These are phyloP conservation scores for Fusarium metavorans DNA, from an alignment of 2,329 filamentous ascomycete genomes.

Conservation along the genomic window DNA sequence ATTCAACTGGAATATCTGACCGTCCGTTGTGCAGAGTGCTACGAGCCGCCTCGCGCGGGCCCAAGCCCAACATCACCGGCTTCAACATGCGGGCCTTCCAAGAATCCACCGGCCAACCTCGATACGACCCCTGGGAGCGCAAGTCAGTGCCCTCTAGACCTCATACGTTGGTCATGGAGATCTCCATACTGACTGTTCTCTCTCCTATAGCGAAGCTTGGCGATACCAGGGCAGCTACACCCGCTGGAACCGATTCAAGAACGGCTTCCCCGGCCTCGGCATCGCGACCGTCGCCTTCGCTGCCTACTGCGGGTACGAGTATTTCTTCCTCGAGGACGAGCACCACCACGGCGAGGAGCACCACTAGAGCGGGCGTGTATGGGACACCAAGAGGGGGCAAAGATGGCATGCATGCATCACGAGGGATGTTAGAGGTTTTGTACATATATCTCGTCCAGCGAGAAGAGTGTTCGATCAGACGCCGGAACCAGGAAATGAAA, in stretches of 20 bases:
- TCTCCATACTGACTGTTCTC: slow-evolving; percentile 15
- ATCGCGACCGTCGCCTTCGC: slow-evolving; percentile 93
- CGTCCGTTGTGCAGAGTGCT: slow-evolving; percentile 53
- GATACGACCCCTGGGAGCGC: slow-evolving; percentile 76
- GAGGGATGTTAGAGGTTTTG: slow-evolving; percentile 29
- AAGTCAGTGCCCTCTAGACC: slow-evolving; percentile 60
- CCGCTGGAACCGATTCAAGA: slow-evolving; percentile 89
- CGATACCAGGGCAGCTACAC: slow-evolving; percentile 91
- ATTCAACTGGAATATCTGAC: slow-evolving; percentile 30
- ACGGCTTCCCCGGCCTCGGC: slow-evolving; percentile 88
- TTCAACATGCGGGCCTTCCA: slow-evolving; percentile 89
- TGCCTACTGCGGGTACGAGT: slow-evolving; percentile 89
- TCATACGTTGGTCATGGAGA: neutral
- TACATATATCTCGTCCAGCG: slow-evolving; percentile 42
- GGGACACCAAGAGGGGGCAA: slow-evolving; percentile 16
- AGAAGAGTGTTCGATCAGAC: slow-evolving; percentile 32
- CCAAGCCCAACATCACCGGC: slow-evolving; percentile 85
- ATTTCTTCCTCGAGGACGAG: slow-evolving; percentile 83
- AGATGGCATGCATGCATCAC: slow-evolving; percentile 21
- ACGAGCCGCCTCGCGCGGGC: slow-evolving; percentile 63
- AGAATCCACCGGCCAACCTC: slow-evolving; percentile 72
- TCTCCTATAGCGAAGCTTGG: slow-evolving; percentile 85
- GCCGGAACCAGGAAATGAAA: slow-evolving; percentile 38
- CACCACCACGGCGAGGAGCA: slow-evolving; percentile 71
- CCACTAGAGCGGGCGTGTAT: slow-evolving; percentile 52